These are phyloP conservation scores for Penicillium paradoxum DNA, from an alignment of 495 filamentous ascomycete species.

Conservation along the genomic window DNA sequence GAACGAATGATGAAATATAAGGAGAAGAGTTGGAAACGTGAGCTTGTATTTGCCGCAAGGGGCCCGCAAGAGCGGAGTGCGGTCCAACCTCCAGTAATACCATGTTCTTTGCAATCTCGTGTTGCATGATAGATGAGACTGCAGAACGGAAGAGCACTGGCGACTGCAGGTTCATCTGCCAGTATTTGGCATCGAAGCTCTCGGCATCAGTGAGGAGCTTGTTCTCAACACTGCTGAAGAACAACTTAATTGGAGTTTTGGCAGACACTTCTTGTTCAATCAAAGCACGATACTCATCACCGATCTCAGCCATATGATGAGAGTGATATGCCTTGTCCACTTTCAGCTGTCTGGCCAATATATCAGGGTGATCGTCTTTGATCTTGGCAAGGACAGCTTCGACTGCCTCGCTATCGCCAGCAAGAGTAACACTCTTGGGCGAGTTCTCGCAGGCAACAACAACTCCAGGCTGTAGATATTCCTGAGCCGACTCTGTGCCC, in stretches of 20 bases:
- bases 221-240: slow-evolving; percentile 32
- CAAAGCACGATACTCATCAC: slow-evolving; percentile 2
- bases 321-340: slow-evolving; percentile 44
- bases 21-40: neutral
- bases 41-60: slow-evolving; percentile 29
- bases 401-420: slow-evolving; percentile 32
- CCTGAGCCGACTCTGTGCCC: slow-evolving; percentile 1
- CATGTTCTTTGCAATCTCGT: slow-evolving; percentile 18
- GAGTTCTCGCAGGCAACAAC: slow-evolving; percentile 30
- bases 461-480: slow-evolving; percentile 11
- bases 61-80: slow-evolving; percentile 36
- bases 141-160: slow-evolving; percentile 37
- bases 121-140: slow-evolving; percentile 21
- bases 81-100: slow-evolving; percentile 45
- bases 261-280: slow-evolving; percentile 14
- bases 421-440: slow-evolving; percentile 24
- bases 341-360: slow-evolving; percentile 48
- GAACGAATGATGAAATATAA: neutral
- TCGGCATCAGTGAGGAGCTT: slow-evolving; percentile 8
- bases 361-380: slow-evolving; percentile 12
- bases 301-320: slow-evolving; percentile 13
- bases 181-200: slow-evolving; percentile 36
- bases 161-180: slow-evolving; percentile 35
- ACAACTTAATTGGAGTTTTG: neutral
- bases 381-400: slow-evolving; percentile 40